These are phyloP conservation scores for Keithomyces neogunnii DNA, from an alignment of 2,329 filamentous ascomycete species.

Conservation along the genomic window DNA sequence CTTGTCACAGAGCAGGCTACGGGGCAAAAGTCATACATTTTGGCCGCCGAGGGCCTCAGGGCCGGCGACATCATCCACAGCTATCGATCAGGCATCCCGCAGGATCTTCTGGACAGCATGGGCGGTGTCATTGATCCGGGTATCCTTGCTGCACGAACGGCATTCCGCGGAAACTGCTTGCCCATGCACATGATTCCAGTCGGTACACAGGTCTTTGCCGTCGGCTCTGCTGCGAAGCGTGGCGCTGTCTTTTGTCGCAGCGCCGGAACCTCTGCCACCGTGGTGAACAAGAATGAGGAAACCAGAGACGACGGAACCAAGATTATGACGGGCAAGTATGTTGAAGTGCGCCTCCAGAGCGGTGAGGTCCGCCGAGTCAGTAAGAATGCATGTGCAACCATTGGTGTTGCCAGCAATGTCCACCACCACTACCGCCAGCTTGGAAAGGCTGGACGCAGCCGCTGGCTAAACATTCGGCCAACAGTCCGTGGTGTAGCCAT, in stretches of 20 bases:
- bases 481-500: constrained; percentile 97
- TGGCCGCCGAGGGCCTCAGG: constrained; percentile 90
- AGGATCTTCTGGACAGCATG: constrained; percentile 82
- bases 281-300: constrained; percentile 82
- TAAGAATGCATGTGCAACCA: constrained; percentile 88
- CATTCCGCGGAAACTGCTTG: constrained; percentile 88
- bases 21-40: constrained; percentile 75
- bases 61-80: constrained; percentile 89
- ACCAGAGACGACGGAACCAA: constrained; percentile 50
- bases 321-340: constrained; percentile 63
- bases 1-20: constrained; percentile 69
- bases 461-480: constrained; percentile 90
- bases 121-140: constrained; percentile 88
- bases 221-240: constrained; percentile 66
- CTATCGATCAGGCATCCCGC: constrained; percentile 81
- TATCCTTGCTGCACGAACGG: constrained; percentile 90
- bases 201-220: constrained; percentile 85
- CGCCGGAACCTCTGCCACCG: constrained; percentile 83
- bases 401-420: constrained; percentile 89
- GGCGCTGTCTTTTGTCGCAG: constrained; percentile 88
- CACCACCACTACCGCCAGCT: constrained; percentile 85
- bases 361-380: constrained; percentile 85
- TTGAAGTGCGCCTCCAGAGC: constrained; percentile 81
- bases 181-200: constrained; percentile 93
- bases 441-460: constrained; percentile 87